Conservation (phyloP, 2,329 filamentous ascomycete genomes). For the Epichloe sp. region DNA sequence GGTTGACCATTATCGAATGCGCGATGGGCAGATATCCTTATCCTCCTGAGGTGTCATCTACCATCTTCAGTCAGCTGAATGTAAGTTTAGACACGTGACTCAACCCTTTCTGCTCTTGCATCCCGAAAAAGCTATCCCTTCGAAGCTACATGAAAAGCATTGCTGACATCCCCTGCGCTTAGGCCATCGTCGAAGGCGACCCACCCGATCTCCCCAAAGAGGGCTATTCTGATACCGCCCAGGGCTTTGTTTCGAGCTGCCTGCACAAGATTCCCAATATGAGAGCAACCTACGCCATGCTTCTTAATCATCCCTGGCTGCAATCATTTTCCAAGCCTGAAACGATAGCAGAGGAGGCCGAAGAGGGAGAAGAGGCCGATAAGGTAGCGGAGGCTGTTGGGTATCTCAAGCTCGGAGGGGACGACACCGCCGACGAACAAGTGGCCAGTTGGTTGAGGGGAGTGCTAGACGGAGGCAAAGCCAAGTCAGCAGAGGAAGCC, state of each 20-base stretch:
- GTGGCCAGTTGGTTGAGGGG: conserved; percentile 74
- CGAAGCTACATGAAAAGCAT: background rate
- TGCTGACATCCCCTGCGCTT: conserved; percentile 6
- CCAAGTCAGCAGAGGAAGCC: conserved; percentile 35
- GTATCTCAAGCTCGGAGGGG: conserved; percentile 26
- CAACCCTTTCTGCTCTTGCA: background rate
- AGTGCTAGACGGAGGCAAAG: conserved; percentile 46
- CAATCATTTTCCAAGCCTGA: conserved; percentile 59
- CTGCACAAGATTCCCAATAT: conserved; percentile 86
- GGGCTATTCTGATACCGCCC: conserved; percentile 65
- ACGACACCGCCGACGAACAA: conserved; percentile 53
- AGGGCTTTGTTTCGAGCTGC: conserved; percentile 78
- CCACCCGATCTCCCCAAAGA: conserved; percentile 73
- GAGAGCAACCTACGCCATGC: conserved; percentile 84
- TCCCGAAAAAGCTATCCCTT: no score
- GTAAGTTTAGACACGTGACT: conserved; percentile 40
- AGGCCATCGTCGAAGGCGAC: conserved; percentile 98
- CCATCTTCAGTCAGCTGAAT: conserved; percentile 93
- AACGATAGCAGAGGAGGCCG: conserved; percentile 58
- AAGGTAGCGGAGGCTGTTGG: conserved; percentile 30
- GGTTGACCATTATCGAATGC: conserved; percentile 89
- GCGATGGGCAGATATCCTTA: conserved; percentile 92
- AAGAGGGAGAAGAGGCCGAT: conserved; percentile 42
- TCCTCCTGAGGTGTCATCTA: conserved; percentile 91
- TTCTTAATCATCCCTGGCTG: conserved; percentile 85